Evolutionary conservation across 169 alveolate genomes (phyloP), one percentile per base, ranked within the genome.

Genomic region (Cryptosporidium xiaoi): DNA sequence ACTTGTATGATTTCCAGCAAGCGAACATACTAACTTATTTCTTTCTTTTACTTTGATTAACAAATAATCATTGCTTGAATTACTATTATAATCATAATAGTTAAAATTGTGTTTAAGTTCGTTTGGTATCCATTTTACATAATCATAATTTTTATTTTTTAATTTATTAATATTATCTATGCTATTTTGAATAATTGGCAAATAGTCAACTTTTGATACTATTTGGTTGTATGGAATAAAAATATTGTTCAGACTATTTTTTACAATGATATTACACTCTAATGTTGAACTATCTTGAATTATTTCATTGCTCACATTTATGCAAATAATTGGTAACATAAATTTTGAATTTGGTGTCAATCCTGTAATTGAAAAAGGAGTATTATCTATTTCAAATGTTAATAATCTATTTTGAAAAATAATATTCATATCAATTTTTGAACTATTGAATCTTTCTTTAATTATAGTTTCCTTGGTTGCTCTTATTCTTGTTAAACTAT

Each of bases 51-150:
- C 10, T 8, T 40, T 40, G 10, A 40, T 40, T 40, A 8, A 40
- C 10, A 40, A 8, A 6, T 0, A 40, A 40, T 40, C 10, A 8
- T 1, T 40, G 48, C 10, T 40, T 40, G 48, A 40, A 40, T 40
- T 20, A 27, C 18, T 33, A 27, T 15, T 24, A 27, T 62, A 0
- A 33, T 62, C 18, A 18, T 60, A 27, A 1, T 24, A 36, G 18
- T 48, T 60, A 48, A 77, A 77, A 12, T 53, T 8, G 15, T 77
- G 87, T n/a, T 48, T 77, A 40, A 77, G 40, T 50, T 77, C 87
- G 3, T 31, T 60, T 10, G 87, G 87, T 3, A 77, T 60, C 87
- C 87, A 77, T 44, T 77, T 77, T 8, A 69, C 83, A 33, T 44
- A 29, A 2, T 53, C 83, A 10, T 27, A 27, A 62, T 69, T 33